Evolutionary conservation across 208 protist species (phyloP), one percentile per base, ranked within the genome.

Genomic region (Acanthamoeba polyphaga): DNA sequence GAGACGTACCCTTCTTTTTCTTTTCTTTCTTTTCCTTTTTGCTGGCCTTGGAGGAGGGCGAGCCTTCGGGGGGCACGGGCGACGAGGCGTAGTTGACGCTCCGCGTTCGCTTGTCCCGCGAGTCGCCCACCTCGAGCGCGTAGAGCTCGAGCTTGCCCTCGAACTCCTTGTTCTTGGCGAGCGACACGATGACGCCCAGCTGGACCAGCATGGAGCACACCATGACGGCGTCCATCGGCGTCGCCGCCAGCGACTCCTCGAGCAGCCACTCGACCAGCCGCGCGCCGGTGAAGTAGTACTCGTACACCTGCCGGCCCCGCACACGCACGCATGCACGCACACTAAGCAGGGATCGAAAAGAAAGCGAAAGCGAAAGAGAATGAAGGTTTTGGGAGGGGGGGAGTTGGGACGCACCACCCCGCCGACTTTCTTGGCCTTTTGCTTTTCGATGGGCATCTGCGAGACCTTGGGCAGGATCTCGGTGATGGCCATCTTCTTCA

Each of bases 81-180:
- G 78, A 87, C 13, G 46, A 64, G 78, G 78, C 51, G 78, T 87
- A 87, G 9, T 27, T 34, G 12, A 87, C 78, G 34, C 78, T 87
- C 5, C 78, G 78, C 51, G 78, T 87, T 29, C 78, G 43, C 49
- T 62, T 58, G 51, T 87, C 78, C 0, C 51, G 43, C n/a, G 78
- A 87, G 32, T 87, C 78, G 51, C 78, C 78, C 22, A 32, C 24
- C 43, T 87, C 78, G 22, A 87, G 51, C 24, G 78, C 78, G 51
- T 87, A 87, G 51, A 87, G 78, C 51, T 87, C 78, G 51, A 87
- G 78, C 78, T 87, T 87, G 49, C 78, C 78, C 78, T 87, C 78
- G 51, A 87, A 87, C n/a, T 87, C 78, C 78, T 87, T 87, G 51
- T 64, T 87, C 7, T 34, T 24, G 8, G 78, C 78, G 32, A 87